Percentiles rank a stretch among this genome's conserved stretches.
Conservation (phyloP, 1,284 basidiomycete species). For the Irpex rosettiformis region DNA sequence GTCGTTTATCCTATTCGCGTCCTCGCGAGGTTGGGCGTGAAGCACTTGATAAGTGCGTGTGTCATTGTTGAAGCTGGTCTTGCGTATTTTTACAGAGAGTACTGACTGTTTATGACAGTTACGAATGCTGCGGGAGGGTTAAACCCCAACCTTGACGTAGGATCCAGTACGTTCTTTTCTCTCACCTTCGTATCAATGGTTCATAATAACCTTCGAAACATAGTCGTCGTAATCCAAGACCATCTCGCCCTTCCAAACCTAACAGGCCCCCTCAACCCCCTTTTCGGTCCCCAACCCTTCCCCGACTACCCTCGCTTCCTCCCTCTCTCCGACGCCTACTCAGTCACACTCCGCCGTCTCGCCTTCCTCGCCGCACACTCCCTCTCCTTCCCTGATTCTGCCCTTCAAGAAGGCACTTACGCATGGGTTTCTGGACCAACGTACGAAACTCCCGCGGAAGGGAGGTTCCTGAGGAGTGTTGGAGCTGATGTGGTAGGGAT, state of each 20-base stretch:
- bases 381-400: conserved; percentile 34
- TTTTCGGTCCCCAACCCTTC: conserved; percentile 65
- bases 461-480: conserved; percentile 63
- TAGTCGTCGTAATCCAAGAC: conserved; percentile 80
- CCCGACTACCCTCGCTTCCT: conserved; percentile 66
- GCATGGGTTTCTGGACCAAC: conserved; percentile 85
- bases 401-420: conserved; percentile 65
- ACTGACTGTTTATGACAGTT: conserved; percentile 39
- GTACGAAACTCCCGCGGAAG: conserved; percentile 83
- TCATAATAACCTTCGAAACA: background rate
- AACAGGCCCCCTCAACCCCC: conserved; percentile 68
- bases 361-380: conserved; percentile 66
- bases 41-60: conserved; percentile 66
- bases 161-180: conserved; percentile 62
- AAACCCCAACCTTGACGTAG: conserved; percentile 69
- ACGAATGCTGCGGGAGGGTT: conserved; percentile 84
- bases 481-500: conserved; percentile 86
- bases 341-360: conserved; percentile 54
- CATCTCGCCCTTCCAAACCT: conserved; percentile 80
- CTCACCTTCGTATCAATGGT: background rate
- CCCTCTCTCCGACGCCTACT: conserved; percentile 79
- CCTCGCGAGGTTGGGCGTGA: conserved; percentile 72
- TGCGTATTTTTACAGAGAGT: background rate
- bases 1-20: conserved; percentile 77
- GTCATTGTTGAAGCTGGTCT: background rate